Evolutionary conservation across 2,329 filamentous ascomycete species (phyloP), one percentile per base, ranked within the genome.

Genomic region (Exophiala viscosa): DNA sequence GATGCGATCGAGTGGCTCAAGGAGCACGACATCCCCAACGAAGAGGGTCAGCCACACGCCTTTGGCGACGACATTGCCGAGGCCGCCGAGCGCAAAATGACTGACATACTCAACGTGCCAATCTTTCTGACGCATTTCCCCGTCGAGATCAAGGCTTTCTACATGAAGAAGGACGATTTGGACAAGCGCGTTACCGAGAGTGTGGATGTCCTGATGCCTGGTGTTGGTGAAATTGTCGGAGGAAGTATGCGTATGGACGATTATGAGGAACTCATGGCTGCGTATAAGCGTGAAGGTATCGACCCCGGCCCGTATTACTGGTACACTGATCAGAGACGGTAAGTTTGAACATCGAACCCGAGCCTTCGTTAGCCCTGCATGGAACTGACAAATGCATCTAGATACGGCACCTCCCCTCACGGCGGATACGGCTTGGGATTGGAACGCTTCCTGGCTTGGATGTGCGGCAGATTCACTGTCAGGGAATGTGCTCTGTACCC

Each of bases 61-160:
- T 97, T 97, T 67, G 93, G 93, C 60, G 93, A 99, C 69, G 93
- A 99, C 69, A 99, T 99, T 65, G 93, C 93, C 61, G 93, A 97
- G 74, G 93, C 93, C 10, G 93, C 93, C 10, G 93, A 99, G 80
- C 87, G 93, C 64, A 83, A 80, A 69, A 99, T 99, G 93, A 97
- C 92, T 1, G 93, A 99, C 70, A 87, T 86, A 63, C 95, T 99
- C 78, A 93, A 95, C 83, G 78, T 83, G 49, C 93, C 93, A 57
- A 96, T 99, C 71, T 89, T 97, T 77, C 80, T 97, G 38, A 97
- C 92, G 2, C 92, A 97, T 74, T 99, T 99, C 83, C 93, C 93
- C 15, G 85, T 85, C 54, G 90, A 92, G 75, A 96, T 99, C 80
- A 99, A 99, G 80, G 88, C 93, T 1, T 99, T 99, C 72, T 99